Conservation (phyloP, 495 filamentous ascomycete genomes). For the Hypoxylon lienhwacheense region DNA sequence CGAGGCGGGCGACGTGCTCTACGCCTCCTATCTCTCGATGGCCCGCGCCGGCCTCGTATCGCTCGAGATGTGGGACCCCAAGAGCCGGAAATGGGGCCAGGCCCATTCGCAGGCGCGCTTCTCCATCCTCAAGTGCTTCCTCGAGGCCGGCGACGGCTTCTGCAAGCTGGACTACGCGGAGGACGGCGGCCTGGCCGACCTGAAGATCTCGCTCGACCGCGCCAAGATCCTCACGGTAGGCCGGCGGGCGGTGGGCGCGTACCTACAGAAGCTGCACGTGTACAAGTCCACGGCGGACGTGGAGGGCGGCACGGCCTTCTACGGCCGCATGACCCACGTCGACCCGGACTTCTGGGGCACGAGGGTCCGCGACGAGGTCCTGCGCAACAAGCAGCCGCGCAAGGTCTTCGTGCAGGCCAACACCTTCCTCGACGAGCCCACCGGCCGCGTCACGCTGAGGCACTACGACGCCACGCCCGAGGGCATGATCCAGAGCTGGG, state of each 20-base stretch:
- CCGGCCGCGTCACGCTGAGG: conserved; percentile 74
- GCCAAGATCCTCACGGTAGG: conserved; percentile 71
- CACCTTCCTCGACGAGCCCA: conserved; percentile 66
- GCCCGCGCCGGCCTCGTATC: conserved; percentile 82
- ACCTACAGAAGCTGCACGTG: conserved; percentile 87
- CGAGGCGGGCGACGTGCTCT: conserved; percentile 83
- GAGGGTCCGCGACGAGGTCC: conserved; percentile 73
- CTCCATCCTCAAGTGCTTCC: conserved; percentile 86
- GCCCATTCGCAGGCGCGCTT: conserved; percentile 94
- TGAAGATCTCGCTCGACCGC: conserved; percentile 78
- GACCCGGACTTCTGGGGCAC: conserved; percentile 76
- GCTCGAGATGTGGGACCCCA: conserved; percentile 87
- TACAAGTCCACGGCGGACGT: conserved; percentile 91
- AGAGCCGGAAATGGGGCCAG: conserved; percentile 89
- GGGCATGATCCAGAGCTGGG: conserved; percentile 90
- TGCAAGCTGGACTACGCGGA: conserved; percentile 73
- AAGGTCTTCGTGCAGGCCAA: conserved; percentile 98
- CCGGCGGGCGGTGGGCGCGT: conserved; percentile 78
- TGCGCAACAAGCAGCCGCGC: conserved; percentile 84
- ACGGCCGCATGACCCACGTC: conserved; percentile 79
- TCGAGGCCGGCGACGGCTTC: conserved; percentile 80
- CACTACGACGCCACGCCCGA: conserved; percentile 87
- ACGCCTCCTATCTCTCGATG: conserved; percentile 85
- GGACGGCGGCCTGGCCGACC: conserved; percentile 76
- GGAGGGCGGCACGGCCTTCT: conserved; percentile 71